phyloP scores from a whole-genome alignment of 176 grass and related monocot species.

The Eleusine indica region DNA sequence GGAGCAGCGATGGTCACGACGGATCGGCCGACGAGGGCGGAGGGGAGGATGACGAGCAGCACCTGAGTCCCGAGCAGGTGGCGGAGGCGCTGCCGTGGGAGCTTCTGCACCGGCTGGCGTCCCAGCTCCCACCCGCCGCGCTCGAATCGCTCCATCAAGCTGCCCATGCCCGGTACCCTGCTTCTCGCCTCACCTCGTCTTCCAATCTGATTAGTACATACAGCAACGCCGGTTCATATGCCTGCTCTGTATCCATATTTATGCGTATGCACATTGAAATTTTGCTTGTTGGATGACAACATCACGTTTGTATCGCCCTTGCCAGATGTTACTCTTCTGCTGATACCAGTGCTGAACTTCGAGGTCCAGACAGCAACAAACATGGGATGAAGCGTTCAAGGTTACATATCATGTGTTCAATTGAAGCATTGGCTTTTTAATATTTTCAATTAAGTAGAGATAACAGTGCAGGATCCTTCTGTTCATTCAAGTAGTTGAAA shows the following conservation, averaged over 20 bases:
- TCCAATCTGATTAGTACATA: neutral
- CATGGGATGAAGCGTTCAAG: slow-evolving; percentile 56
- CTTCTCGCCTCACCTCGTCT: neutral
- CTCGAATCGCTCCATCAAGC: slow-evolving; percentile 53
- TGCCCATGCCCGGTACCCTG: slow-evolving; percentile 39
- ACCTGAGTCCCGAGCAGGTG: slow-evolving; percentile 27
- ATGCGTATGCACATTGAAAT: neutral
- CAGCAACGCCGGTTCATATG: neutral
- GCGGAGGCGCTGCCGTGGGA: slow-evolving; percentile 40
- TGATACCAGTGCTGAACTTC: neutral
- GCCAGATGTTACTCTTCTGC: slow-evolving; percentile 27
- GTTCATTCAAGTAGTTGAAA: neutral
- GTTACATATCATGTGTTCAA: neutral
- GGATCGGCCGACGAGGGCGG: neutral
- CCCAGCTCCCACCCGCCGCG: neutral
- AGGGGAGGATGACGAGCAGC: neutral
- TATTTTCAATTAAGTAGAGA: neutral
- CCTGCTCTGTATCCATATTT: neutral
- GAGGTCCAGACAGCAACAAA: neutral
- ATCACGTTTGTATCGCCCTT: neutral
- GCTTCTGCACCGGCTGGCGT: slow-evolving; percentile 35
- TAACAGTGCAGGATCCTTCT: neutral
- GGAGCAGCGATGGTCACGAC: neutral
- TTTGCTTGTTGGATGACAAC: neutral
- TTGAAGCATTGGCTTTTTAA: neutral